Evolutionary conservation across 108 stramenopile species (phyloP).

Genomic region (Fragilaria radians): DNA sequence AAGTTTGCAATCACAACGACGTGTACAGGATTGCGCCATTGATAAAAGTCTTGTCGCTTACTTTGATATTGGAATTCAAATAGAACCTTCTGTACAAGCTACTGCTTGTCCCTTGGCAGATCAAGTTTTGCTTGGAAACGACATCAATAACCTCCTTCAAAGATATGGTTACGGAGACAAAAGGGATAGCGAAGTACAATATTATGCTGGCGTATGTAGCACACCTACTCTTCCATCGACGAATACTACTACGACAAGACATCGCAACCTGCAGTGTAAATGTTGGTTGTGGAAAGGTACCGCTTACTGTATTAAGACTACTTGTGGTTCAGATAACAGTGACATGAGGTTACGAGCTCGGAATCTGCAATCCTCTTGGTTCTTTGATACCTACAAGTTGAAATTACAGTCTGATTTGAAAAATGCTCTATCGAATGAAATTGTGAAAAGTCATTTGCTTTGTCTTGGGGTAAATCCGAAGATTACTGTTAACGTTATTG

Average conservation of each 20-base stretch:
- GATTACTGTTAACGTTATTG: not conserved
- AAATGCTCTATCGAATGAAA: not conserved
- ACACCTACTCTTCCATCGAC: not conserved
- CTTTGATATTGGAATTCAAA: too few relatives aligned
- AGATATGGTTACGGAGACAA: not conserved
- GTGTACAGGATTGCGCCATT: too few relatives aligned
- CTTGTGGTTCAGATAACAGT: too few relatives aligned
- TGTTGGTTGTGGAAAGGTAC: not conserved
- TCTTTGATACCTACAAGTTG: not conserved
- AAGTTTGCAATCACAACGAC: too few relatives aligned
- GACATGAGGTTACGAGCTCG: too few relatives aligned
- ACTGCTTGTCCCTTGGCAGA: not conserved
- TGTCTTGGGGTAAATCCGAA: not conserved
- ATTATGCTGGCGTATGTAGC: not conserved
- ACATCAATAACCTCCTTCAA: not conserved
- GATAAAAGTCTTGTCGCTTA: too few relatives aligned
- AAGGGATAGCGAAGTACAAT: not conserved
- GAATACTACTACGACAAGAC: not conserved
- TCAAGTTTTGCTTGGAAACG: not conserved
- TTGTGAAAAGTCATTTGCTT: not conserved
- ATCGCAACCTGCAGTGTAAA: not conserved
- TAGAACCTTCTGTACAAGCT: too few relatives aligned
- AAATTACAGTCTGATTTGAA: not conserved
- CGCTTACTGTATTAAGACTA: too few relatives aligned
- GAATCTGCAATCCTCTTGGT: not conserved